Base-by-base conservation (phyloP, 495 filamentous ascomycete species). In the Aspergillus nidulans region DNA sequence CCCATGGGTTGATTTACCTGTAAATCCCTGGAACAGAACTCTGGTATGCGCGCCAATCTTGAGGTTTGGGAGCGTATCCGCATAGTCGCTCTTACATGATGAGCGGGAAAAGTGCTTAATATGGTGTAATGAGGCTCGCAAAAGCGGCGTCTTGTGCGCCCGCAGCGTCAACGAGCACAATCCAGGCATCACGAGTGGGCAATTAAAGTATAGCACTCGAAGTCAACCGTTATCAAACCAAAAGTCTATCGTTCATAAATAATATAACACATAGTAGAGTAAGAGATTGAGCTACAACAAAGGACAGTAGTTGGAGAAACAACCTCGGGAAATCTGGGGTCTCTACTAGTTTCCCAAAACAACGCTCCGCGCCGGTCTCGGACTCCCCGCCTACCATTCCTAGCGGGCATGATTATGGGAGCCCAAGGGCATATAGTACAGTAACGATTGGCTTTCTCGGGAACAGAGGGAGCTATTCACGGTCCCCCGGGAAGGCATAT, bases 11-110 rank as follows among this genome's bases (percentile, higher is more conserved):
- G 30, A n/a, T 6, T 34, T 60, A 77, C 91, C 91, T 23, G 91
- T 95, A 68, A 95, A 95, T 0, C 91, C 91, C 70, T 95, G 91
- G 62, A 88, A 96, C 43, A 95, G 82, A 34, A 96, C 89, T 12
- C 81, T 75, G 0, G 91, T 96, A 67, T 91, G 81, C 7, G 77
- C 77, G 4, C 87, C 86, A 51, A 96, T 90, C 52, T 85, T 90
- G 36, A 95, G 76, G 56, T 91, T 90, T 1, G 73, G 72, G 6
- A 92, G 78, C 0, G 91, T 96, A 56, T 86, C 79, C 12, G 77
- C 74, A 65, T 86, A 86, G 30, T 59, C 65, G 5, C 64, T 47
- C 0, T 25, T 52, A 52, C 60, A 60, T 7, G 67, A 57, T 3
- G 70, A 72, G 3, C 69, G 73, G 1, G 77, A 78, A 56, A 83